phyloP scores from a whole-genome alignment of 768 basidiomycete genomes.

The Panus rudis region DNA sequence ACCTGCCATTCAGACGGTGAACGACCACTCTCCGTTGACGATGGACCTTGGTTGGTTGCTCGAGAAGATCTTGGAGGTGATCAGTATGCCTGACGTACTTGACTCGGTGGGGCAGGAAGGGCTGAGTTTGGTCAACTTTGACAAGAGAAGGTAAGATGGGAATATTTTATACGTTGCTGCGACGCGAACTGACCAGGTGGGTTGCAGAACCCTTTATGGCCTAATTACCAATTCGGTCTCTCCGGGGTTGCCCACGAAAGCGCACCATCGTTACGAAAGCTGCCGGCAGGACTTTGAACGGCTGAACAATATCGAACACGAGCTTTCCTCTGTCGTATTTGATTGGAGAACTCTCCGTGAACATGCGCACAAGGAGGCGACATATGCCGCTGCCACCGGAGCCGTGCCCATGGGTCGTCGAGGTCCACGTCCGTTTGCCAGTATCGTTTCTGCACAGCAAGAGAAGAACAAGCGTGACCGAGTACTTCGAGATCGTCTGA shows the following conservation, averaged over 20 bases:
- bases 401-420: conserved; percentile 40
- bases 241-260: conserved; percentile 35
- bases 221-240: conserved; percentile 50
- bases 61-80: conserved; percentile 74
- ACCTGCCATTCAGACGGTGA: conserved; percentile 37
- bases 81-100: conserved; percentile 66
- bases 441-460: conserved; percentile 54
- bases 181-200: neutral
- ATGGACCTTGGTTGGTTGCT: conserved; percentile 80
- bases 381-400: conserved; percentile 36
- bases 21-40: conserved; percentile 46
- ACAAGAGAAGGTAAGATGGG: conserved; percentile 64
- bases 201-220: conserved; percentile 55
- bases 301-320: conserved; percentile 68
- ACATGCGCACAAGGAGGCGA: conserved; percentile 61
- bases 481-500: conserved; percentile 56
- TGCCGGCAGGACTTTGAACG: conserved; percentile 69
- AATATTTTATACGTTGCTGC: neutral
- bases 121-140: conserved; percentile 65
- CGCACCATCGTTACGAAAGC: conserved; percentile 44
- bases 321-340: conserved; percentile 52
- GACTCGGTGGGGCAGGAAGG: conserved; percentile 47
- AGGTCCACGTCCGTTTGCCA: conserved; percentile 57
- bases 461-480: conserved; percentile 82
- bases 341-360: conserved; percentile 71